Percentiles rank a stretch among this genome's conserved stretches.
Conservation (phyloP, 345 rosid species). For the Leavenworthia alabamica region DNA sequence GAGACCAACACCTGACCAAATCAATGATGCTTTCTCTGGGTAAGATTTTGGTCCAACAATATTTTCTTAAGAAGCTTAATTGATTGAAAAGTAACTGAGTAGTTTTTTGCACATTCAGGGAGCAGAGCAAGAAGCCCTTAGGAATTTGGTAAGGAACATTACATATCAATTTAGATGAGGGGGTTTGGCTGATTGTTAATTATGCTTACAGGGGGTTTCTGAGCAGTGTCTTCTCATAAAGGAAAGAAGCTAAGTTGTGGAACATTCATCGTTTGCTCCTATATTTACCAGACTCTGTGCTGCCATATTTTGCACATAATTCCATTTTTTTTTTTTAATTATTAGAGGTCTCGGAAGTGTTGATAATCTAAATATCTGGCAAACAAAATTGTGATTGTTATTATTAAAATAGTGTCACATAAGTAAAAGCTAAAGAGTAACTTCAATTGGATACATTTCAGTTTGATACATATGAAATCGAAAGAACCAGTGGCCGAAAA, state of each 20-base stretch:
- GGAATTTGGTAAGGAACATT: constrained; percentile 55
- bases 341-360: background rate
- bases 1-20: constrained; percentile 59
- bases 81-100: background rate
- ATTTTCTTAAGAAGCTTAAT: too few species aligned
- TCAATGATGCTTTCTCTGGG: constrained; percentile 78
- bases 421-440: background rate
- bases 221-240: constrained; percentile 44
- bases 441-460: background rate
- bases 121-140: constrained; percentile 45
- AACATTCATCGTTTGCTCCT: background rate
- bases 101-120: constrained; percentile 29
- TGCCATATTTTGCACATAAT: background rate
- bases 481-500: background rate
- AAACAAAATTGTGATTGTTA: background rate
- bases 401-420: background rate
- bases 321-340: background rate
- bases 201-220: constrained; percentile 52
- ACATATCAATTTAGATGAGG: background rate
- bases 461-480: background rate
- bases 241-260: background rate
- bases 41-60: background rate
- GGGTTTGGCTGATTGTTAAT: too few species aligned
- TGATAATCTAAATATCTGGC: background rate
- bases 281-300: background rate